Conservation (phyloP, 2,329 filamentous ascomycete species). For the Alternaria solani region DNA sequence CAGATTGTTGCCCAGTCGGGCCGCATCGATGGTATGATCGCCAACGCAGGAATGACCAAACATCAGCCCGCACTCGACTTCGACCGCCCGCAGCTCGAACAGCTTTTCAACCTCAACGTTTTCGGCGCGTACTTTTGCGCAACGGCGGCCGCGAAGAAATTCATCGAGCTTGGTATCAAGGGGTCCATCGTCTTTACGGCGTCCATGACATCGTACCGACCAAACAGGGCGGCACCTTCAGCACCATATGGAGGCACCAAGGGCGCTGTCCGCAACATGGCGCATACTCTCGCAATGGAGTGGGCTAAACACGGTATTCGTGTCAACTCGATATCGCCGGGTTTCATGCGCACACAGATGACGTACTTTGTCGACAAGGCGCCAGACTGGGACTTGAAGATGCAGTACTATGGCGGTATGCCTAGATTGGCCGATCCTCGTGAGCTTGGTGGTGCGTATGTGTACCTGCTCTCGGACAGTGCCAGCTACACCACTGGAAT, state of each 20-base stretch:
- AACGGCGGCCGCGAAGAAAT: slow-evolving; percentile 56
- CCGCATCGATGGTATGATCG: slow-evolving; percentile 61
- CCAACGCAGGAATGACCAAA: slow-evolving; percentile 62
- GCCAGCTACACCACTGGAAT: slow-evolving; percentile 60
- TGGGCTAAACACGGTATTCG: slow-evolving; percentile 84
- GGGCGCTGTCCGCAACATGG: slow-evolving; percentile 54
- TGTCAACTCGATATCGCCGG: slow-evolving; percentile 84
- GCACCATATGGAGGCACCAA: slow-evolving; percentile 58
- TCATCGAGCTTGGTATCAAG: slow-evolving; percentile 57
- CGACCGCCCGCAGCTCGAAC: slow-evolving; percentile 58
- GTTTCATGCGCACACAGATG: slow-evolving; percentile 81
- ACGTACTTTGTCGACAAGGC: slow-evolving; percentile 60
- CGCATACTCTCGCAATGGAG: slow-evolving; percentile 74
- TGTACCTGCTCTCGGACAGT: slow-evolving; percentile 58
- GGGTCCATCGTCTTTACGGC: slow-evolving; percentile 60
- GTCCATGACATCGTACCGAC: slow-evolving; percentile 60
- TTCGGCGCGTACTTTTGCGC: slow-evolving; percentile 58
- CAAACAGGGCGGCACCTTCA: slow-evolving; percentile 61
- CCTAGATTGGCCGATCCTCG: slow-evolving; percentile 60
- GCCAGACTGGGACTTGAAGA: slow-evolving; percentile 61
- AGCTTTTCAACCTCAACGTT: slow-evolving; percentile 60
- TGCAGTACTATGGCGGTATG: slow-evolving; percentile 64
- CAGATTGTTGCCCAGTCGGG: slow-evolving; percentile 58
- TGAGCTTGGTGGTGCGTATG: slow-evolving; percentile 61
- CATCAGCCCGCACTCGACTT: slow-evolving; percentile 63